phyloP scores from a whole-genome alignment of 768 basidiomycete genomes.

The Phaffia tasmanica region DNA sequence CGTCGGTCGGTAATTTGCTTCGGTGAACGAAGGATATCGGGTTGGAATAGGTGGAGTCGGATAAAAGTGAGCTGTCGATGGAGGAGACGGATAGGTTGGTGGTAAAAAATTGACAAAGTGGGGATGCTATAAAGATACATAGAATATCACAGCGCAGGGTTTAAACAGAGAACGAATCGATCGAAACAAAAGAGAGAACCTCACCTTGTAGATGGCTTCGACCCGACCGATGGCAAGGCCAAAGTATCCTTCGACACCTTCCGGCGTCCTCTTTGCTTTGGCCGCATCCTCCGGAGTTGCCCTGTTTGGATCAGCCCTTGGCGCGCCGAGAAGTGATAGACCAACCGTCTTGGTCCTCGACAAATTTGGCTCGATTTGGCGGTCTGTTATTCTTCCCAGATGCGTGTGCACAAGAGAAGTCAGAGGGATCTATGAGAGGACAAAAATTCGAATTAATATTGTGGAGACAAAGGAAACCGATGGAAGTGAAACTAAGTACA shows the following conservation, averaged over 20 bases:
- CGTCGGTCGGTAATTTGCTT: too few species aligned
- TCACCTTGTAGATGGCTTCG: slow-evolving; percentile 7
- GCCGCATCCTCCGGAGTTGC: neutral
- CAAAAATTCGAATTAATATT: neutral
- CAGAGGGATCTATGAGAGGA: neutral
- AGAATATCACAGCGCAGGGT: too few species aligned
- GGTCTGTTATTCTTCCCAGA: neutral
- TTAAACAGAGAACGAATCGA: too few species aligned
- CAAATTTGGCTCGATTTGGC: neutral
- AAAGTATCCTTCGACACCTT: slow-evolving; percentile 16
- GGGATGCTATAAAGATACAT: too few species aligned
- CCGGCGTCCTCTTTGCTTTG: neutral
- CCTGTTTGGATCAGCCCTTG: slow-evolving; percentile 4
- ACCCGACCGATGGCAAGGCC: slow-evolving; percentile 9
- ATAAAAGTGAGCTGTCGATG: too few species aligned
- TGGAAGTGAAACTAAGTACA: neutral
- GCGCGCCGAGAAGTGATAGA: slow-evolving; percentile 18
- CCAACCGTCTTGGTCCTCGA: slow-evolving; percentile 7
- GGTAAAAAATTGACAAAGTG: too few species aligned
- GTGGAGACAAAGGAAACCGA: neutral
- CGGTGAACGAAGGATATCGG: too few species aligned
- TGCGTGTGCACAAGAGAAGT: neutral
- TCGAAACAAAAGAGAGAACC: neutral
- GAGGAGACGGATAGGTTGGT: too few species aligned
- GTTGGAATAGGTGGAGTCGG: too few species aligned